phyloP scores from a whole-genome alignment of 352 stramenopile genomes.

The Globisporangium perplexum region DNA sequence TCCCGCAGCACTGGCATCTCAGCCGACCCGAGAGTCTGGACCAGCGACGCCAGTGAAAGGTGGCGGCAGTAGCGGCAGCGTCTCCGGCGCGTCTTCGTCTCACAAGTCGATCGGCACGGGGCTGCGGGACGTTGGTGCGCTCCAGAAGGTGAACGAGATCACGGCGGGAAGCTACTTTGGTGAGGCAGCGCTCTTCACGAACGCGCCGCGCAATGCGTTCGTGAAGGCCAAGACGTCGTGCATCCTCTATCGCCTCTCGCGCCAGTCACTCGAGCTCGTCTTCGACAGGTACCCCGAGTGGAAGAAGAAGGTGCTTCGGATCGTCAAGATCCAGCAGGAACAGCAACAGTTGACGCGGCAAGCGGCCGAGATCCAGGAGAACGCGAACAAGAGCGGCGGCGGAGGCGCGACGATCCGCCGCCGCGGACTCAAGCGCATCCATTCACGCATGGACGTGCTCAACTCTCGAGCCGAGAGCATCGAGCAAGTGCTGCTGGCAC shows the following conservation, averaged over 20 bases:
- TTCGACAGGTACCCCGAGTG: conserved; percentile 57
- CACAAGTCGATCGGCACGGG: background rate
- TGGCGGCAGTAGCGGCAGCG: background rate
- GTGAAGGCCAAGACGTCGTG: conserved; percentile 61
- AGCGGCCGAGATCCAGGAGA: conserved; percentile 27
- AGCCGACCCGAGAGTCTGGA: background rate
- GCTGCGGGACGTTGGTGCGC: background rate
- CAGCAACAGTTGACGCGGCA: conserved; percentile 45
- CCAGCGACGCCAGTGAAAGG: background rate
- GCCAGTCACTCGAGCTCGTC: conserved; percentile 48
- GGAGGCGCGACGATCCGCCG: conserved; percentile 1
- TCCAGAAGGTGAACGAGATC: conserved; percentile 57
- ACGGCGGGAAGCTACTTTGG: conserved; percentile 55
- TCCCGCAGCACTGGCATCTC: background rate
- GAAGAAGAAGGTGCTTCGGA: conserved; percentile 57
- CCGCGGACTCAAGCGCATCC: conserved; percentile 16
- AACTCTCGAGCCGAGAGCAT: conserved; percentile 46
- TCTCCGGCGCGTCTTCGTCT: background rate
- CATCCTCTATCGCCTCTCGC: conserved; percentile 50
- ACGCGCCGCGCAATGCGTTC: conserved; percentile 44
- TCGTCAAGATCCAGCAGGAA: conserved; percentile 59
- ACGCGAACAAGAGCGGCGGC: conserved; percentile 4
- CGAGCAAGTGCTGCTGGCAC: conserved; percentile 36
- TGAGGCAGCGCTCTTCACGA: conserved; percentile 50
- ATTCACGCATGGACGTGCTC: conserved; percentile 37